Conservation (phyloP, 2,329 filamentous ascomycete species). For the Fonsecaea erecta region DNA sequence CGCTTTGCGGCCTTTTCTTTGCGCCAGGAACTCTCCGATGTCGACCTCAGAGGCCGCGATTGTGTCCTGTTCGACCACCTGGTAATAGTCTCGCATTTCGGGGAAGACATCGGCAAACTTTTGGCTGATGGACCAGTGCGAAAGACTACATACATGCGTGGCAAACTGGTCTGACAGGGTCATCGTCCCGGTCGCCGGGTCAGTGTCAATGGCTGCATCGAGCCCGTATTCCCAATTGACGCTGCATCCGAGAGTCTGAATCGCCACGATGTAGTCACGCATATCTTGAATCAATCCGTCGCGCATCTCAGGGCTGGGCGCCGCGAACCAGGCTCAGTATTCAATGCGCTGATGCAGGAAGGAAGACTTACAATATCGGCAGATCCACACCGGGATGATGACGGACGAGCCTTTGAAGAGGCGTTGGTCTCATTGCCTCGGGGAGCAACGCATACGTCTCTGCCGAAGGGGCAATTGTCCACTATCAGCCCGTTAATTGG, state of each 20-base stretch:
- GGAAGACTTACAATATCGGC: conserved; percentile 18
- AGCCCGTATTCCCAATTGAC: conserved; percentile 20
- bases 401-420: conserved; percentile 19
- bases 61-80: conserved; percentile 13
- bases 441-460: conserved; percentile 23
- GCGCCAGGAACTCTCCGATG: conserved; percentile 14
- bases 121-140: conserved; percentile 22
- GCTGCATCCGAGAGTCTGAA: conserved; percentile 20
- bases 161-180: conserved; percentile 18
- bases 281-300: conserved; percentile 21
- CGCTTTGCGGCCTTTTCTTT: background rate
- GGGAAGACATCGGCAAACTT: conserved; percentile 22
- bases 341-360: background rate
- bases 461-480: conserved; percentile 19
- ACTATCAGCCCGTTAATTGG: conserved; percentile 9
- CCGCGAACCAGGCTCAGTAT: background rate
- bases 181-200: conserved; percentile 5
- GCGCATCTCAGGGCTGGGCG: conserved; percentile 20
- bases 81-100: conserved; percentile 20
- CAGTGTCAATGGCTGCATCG: conserved; percentile 11
- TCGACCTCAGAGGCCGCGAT: conserved; percentile 12
- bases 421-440: conserved; percentile 22
- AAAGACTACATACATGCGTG: conserved; percentile 9
- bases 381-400: conserved; percentile 24
- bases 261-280: conserved; percentile 23